Conservation (phyloP, 73 alveolate species). For the Urostyla sp. region DNA sequence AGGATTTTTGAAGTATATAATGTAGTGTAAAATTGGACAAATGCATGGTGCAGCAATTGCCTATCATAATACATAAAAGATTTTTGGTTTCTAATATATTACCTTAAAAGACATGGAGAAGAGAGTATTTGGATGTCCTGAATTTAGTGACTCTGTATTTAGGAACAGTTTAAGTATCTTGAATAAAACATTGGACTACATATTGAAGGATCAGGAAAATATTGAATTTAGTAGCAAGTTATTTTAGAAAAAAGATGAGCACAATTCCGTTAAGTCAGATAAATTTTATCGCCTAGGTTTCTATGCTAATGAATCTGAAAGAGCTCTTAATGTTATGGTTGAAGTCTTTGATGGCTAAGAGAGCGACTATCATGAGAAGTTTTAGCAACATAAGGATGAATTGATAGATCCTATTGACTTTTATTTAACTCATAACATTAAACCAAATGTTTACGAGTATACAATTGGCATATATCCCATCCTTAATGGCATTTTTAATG, state of each 20-base stretch:
- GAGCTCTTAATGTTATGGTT: slow-evolving; percentile 71
- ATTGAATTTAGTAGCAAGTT: too few relatives aligned
- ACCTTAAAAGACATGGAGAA: slow-evolving; percentile 89
- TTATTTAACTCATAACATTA: slow-evolving; percentile 66
- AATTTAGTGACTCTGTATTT: slow-evolving; percentile 73
- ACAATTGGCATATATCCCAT: slow-evolving; percentile 70
- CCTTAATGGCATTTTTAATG: slow-evolving; percentile 76
- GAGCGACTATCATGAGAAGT: slow-evolving; percentile 59
- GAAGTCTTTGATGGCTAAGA: slow-evolving; percentile 75
- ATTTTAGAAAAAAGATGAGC: too few relatives aligned
- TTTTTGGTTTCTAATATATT: slow-evolving; percentile 94
- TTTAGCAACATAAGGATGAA: slow-evolving; percentile 58
- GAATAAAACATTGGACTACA: slow-evolving; percentile 78
- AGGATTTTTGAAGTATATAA: slow-evolving; percentile 87
- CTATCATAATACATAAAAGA: slow-evolving; percentile 92
- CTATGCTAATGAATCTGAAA: slow-evolving; percentile 70
- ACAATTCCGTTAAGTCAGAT: too few relatives aligned
- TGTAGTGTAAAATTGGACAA: slow-evolving; percentile 91
- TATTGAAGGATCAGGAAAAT: slow-evolving; percentile 62
- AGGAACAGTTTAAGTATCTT: slow-evolving; percentile 66
- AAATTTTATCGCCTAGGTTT: slow-evolving; percentile 82
- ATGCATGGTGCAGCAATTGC: slow-evolving; percentile 98
- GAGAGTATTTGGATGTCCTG: slow-evolving; percentile 90
- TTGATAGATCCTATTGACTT: slow-evolving; percentile 82
- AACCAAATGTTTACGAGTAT: slow-evolving; percentile 70